Conservation (phyloP, 257 asterid species). For the Solanum okadae region DNA sequence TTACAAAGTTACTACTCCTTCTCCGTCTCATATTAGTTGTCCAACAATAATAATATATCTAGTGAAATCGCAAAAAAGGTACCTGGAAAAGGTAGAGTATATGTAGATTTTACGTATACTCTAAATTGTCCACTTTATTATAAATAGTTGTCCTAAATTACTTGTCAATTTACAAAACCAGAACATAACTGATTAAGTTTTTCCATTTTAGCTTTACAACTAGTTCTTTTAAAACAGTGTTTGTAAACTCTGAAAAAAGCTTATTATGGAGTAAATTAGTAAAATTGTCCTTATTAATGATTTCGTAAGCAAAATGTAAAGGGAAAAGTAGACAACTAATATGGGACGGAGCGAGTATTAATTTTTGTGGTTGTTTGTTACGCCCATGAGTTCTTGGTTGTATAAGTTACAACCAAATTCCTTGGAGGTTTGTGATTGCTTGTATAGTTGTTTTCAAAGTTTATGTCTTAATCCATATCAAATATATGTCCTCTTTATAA, state of each 20-base stretch:
- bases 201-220: neutral
- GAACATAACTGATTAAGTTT: no score
- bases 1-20: neutral
- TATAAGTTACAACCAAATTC: neutral
- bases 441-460: neutral
- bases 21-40: neutral
- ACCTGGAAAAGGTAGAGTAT: neutral
- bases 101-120: neutral
- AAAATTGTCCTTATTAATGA: no score
- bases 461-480: neutral
- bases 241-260: neutral
- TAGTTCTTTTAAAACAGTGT: neutral
- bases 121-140: neutral
- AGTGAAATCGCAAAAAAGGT: rapidly evolving
- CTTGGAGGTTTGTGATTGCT: neutral
- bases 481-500: neutral
- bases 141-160: no score
- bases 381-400: neutral
- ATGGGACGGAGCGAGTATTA: neutral
- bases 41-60: no score
- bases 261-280: no score
- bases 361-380: neutral
- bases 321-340: neutral
- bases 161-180: neutral
- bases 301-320: no score